Conservation (phyloP, 106 monocot genomes). For the Dioscorea alata region DNA sequence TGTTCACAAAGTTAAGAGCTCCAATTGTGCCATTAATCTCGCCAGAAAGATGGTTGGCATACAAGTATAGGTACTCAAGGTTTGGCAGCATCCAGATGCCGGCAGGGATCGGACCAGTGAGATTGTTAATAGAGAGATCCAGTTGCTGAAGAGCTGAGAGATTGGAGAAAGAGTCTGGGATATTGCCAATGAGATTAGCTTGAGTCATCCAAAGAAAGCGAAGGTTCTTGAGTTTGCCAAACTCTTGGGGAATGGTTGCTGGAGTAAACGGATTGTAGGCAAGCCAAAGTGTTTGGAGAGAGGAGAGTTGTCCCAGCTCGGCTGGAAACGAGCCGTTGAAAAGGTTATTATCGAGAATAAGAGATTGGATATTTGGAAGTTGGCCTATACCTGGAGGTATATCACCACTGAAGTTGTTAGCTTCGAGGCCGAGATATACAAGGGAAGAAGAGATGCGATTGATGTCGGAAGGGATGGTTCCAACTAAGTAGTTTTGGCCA, state of each 20-base stretch:
- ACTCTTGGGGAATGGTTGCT: conserved; percentile 26
- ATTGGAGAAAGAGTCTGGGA: conserved; percentile 28
- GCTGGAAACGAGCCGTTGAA: conserved; percentile 44
- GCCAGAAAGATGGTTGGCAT: conserved; percentile 33
- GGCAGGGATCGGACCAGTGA: conserved; percentile 39
- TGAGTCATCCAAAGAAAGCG: conserved; percentile 32
- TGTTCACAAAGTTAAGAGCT: conserved; percentile 1
- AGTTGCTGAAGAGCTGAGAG: conserved; percentile 31
- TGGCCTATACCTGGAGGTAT: conserved; percentile 32
- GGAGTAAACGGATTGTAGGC: conserved; percentile 36
- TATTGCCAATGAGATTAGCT: conserved; percentile 28
- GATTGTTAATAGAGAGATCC: conserved; percentile 28
- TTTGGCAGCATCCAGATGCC: conserved; percentile 47
- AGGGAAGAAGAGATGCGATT: conserved; percentile 17
- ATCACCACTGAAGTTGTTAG: conserved; percentile 55
- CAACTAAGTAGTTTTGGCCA: conserved; percentile 42
- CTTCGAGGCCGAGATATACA: conserved; percentile 14
- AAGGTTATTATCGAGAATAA: conserved; percentile 33
- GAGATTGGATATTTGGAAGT: conserved; percentile 18
- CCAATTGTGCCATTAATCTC: conserved; percentile 19
- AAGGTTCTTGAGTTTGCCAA: conserved; percentile 40
- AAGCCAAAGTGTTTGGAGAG: conserved; percentile 29
- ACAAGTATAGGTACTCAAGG: conserved; percentile 38
- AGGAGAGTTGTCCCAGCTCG: conserved; percentile 30
- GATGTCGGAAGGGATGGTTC: conserved; percentile 37